Base-by-base conservation (phyloP, 371 early-diverging fungal genomes). In the Rhizopus sp. region DNA sequence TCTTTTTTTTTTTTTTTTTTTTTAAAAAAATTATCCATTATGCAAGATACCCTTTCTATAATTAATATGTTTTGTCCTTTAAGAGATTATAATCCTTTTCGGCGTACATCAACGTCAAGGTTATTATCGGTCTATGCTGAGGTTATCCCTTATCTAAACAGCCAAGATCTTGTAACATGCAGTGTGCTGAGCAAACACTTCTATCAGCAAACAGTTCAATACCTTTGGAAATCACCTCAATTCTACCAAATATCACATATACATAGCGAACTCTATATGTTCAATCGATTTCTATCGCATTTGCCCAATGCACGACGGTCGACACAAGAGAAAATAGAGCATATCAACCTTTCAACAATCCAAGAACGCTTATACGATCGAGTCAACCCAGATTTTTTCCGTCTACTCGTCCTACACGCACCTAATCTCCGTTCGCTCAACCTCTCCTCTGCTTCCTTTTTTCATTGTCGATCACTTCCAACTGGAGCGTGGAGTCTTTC, bases 361-460 rank as follows among this genome's bases (percentile, higher is more conserved):
- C 62, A 74, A 50, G 72, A 70, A 37, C 52, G 57, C 9, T 42
- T 71, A 2, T 74, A 74, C 53, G 72, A 69, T 7, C 63, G 55
- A 23, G 67, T 71, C 1, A 57, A 59, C 12, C 56, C 68, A 2
- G n/a, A 59, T n/a, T 69, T 74, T 42, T 69, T 73, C 34, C 58
- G 47, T 3, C 13, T 49, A 9, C 23, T 73, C 6, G 50, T 59
- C 12, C 52, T 48, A 6, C 56, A 62, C 17, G 57, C 53, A n/a
- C 50, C 53, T 5, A 42, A 68, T 9, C 49, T 69, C 1, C 35
- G 45, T 3, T 37, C 46, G 3, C 61, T 74, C 30, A 66, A 68
- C 7, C 16, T 74, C 16, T 39, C 57, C 12, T 44, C 51, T 10
- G 58, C 59, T 12, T 30, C 39, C 16, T 72, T 63, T 47, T 59